Conservation (phyloP, 2,329 filamentous ascomycete genomes). For the Botrytis medusae region DNA sequence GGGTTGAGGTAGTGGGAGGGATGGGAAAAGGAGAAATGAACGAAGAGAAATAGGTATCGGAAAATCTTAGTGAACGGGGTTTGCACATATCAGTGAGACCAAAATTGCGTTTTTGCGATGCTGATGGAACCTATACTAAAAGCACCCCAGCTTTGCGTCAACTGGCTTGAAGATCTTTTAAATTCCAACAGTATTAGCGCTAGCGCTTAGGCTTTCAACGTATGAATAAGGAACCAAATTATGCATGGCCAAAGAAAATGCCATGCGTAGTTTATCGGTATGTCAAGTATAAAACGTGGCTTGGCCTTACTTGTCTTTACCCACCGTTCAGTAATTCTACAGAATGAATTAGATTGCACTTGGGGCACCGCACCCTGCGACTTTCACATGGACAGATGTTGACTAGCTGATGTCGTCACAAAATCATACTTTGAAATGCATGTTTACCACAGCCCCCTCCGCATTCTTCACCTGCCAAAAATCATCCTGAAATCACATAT, state of each 20-base stretch:
- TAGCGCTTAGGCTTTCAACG: background rate
- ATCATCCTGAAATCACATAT: constrained; percentile 9
- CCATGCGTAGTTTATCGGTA: background rate
- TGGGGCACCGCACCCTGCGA: no score
- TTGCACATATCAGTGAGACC: background rate
- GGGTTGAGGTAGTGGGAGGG: constrained; percentile 21
- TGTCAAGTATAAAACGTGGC: background rate
- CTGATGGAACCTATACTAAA: background rate
- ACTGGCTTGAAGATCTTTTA: background rate
- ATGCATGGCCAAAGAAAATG: background rate
- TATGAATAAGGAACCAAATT: background rate
- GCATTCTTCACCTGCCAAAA: constrained; percentile 7
- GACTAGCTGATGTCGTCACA: constrained; percentile 2
- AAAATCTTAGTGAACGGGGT: background rate
- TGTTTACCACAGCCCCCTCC: background rate
- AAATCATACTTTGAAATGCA: background rate
- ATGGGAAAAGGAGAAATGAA: background rate
- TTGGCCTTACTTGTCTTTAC: background rate
- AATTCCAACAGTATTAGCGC: background rate
- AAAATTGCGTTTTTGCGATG: background rate
- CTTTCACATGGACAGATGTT: background rate
- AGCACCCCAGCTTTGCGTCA: background rate
- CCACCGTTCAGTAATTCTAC: background rate
- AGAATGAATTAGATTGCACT: background rate
- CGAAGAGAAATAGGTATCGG: background rate